These are phyloP conservation scores for Closterium sp. DNA, from an alignment of 139 green algal genomes.

Conservation along the genomic window DNA sequence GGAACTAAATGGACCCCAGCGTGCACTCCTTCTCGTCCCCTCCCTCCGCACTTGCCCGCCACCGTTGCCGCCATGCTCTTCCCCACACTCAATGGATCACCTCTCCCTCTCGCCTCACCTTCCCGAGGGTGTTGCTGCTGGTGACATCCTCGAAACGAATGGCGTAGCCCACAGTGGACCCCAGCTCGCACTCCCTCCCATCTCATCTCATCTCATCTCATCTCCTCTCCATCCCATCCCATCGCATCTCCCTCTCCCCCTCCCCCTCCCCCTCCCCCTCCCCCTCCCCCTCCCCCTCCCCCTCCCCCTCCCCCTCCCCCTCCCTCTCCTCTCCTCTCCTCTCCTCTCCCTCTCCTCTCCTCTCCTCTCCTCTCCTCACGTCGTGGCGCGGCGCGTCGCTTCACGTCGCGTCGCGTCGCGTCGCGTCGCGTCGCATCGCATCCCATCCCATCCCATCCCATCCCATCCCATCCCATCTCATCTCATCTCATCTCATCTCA, in stretches of 20 bases:
- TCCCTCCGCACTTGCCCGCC: conserved; percentile 92
- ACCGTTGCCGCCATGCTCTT: conserved; percentile 90
- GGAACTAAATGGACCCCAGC: conserved; percentile 87
- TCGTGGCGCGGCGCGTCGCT: too few species aligned
- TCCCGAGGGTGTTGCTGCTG: conserved; percentile 72
- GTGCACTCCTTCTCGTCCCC: conserved; percentile 76
- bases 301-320: neutral
- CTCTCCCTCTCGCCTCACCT: conserved; percentile 21
- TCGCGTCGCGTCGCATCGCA: too few species aligned
- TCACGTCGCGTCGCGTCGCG: too few species aligned
- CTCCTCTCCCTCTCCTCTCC: too few species aligned
- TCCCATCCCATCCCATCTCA: too few species aligned
- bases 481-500: too few species aligned
- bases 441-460: too few species aligned
- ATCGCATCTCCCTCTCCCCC: too few species aligned
- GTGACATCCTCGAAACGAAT: conserved; percentile 99
- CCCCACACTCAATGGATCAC: neutral
- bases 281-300: too few species aligned
- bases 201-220: neutral
- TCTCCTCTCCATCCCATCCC: too few species aligned
- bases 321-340: too few species aligned
- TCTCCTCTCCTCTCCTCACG: too few species aligned
- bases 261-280: neutral
- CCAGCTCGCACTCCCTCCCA: conserved; percentile 64
- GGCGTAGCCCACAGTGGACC: conserved; percentile 77